Conservation (phyloP, 306 rosid genomes). For the Hippophae gyantsensis region DNA sequence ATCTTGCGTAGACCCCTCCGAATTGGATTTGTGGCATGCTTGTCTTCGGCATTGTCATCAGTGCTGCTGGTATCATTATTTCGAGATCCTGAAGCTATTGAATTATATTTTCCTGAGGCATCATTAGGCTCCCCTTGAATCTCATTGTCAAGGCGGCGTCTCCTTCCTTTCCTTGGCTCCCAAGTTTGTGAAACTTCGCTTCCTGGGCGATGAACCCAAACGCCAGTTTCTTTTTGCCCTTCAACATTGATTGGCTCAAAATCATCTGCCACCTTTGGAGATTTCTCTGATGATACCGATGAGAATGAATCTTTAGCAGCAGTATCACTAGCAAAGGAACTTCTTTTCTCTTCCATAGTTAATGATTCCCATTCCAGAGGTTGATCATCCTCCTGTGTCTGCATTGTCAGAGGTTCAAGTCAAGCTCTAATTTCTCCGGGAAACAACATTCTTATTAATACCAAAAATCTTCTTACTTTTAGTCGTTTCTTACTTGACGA, state of each 20-base stretch:
- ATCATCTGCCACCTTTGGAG: conserved; percentile 41
- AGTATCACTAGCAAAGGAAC: conserved; percentile 34
- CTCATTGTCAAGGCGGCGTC: conserved; percentile 51
- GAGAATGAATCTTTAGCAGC: conserved; percentile 36
- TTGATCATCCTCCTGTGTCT: conserved; percentile 42
- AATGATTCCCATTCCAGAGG: conserved; percentile 26
- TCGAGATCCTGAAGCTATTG: conserved; percentile 29
- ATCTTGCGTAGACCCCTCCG: conserved; percentile 58
- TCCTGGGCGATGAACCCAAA: conserved; percentile 96
- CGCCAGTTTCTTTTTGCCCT: conserved; percentile 77
- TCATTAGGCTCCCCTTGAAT: conserved; percentile 44
- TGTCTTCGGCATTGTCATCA: conserved; percentile 43
- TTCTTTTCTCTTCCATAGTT: conserved; percentile 25
- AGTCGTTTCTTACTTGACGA: too few species aligned
- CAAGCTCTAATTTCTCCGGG: background rate
- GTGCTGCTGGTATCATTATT: conserved; percentile 38
- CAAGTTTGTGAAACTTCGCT: conserved; percentile 59
- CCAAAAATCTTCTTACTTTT: too few species aligned
- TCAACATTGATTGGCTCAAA: conserved; percentile 68
- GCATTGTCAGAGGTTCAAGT: conserved; percentile 10
- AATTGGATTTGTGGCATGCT: conserved; percentile 29
- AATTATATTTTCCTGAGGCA: conserved; percentile 11
- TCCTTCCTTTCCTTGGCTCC: conserved; percentile 82
- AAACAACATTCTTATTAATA: background rate
- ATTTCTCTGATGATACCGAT: conserved; percentile 34